Evolutionary conservation across 768 basidiomycete genomes (phyloP).

Genomic region (Boletus rubroflammeus): DNA sequence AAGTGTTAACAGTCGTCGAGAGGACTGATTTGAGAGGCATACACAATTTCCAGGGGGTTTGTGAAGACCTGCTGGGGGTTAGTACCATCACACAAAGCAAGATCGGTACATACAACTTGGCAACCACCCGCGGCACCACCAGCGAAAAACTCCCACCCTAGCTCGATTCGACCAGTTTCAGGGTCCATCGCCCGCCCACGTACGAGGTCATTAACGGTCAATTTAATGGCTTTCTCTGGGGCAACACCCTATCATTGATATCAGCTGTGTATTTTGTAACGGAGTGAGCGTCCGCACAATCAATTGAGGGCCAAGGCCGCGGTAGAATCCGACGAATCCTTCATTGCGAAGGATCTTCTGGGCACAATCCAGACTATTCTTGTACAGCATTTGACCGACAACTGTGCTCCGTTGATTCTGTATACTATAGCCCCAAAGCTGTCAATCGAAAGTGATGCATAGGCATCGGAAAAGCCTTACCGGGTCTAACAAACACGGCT

Average conservation of each 20-base stretch:
- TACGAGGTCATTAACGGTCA: slow-evolving; percentile 93
- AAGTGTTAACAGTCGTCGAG: neutral
- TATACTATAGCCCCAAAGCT: slow-evolving; percentile 50
- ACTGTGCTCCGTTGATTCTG: slow-evolving; percentile 97
- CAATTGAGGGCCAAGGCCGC: slow-evolving; percentile 92
- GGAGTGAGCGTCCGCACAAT: slow-evolving; percentile 48
- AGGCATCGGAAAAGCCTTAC: slow-evolving; percentile 33
- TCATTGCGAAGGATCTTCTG: slow-evolving; percentile 93
- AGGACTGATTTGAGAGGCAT: slow-evolving; percentile 28
- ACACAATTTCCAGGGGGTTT: slow-evolving; percentile 96
- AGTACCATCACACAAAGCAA: slow-evolving; percentile 13
- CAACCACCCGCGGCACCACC: slow-evolving; percentile 94
- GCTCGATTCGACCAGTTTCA: slow-evolving; percentile 89
- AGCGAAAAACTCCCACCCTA: slow-evolving; percentile 89
- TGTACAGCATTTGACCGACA: slow-evolving; percentile 94
- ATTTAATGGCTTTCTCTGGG: slow-evolving; percentile 96
- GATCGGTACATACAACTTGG: slow-evolving; percentile 77
- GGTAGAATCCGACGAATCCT: slow-evolving; percentile 93
- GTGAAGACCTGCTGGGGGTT: slow-evolving; percentile 73
- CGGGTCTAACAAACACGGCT: slow-evolving; percentile 45
- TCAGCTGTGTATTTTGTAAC: slow-evolving; percentile 4
- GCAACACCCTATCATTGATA: slow-evolving; percentile 69
- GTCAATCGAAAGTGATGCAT: neutral
- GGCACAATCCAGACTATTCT: slow-evolving; percentile 94
- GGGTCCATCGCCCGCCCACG: slow-evolving; percentile 84